Evolutionary conservation across 768 basidiomycete genomes (phyloP).

Genomic region (Pulveroboletus ravenelii): DNA sequence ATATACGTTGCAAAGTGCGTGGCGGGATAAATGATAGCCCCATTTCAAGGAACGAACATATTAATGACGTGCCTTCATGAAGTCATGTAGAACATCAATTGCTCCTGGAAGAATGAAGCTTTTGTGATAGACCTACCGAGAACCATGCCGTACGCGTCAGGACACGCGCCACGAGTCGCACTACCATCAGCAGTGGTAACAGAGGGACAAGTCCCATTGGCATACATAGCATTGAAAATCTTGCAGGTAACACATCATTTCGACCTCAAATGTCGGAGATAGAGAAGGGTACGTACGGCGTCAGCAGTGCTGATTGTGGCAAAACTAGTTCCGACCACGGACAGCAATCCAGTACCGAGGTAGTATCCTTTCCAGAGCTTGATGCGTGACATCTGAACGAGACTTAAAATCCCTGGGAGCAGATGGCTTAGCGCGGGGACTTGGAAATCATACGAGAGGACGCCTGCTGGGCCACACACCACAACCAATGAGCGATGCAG

Average conservation of each 20-base stretch:
- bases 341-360: conserved; percentile 75
- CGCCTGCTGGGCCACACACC: conserved; percentile 38
- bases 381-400: conserved; percentile 74
- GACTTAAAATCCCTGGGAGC: conserved; percentile 60
- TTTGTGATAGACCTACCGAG: conserved; percentile 42
- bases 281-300: conserved; percentile 40
- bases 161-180: conserved; percentile 56
- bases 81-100: not conserved
- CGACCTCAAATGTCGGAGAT: not conserved
- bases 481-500: conserved; percentile 74
- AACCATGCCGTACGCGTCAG: conserved; percentile 76
- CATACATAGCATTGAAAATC: conserved; percentile 77
- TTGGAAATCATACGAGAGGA: not conserved
- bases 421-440: not conserved
- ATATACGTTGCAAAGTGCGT: conserved; percentile 56
- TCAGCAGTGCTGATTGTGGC: conserved; percentile 71
- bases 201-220: conserved; percentile 70
- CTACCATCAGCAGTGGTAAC: conserved; percentile 54
- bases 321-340: conserved; percentile 80
- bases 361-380: conserved; percentile 59
- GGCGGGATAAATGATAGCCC: conserved; percentile 70
- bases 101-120: not conserved
- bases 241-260: conserved; percentile 17
- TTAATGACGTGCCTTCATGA: conserved; percentile 59
- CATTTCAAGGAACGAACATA: conserved; percentile 81